Base-by-base conservation (phyloP, 768 basidiomycete species). In the Dioszegia hungarica region DNA sequence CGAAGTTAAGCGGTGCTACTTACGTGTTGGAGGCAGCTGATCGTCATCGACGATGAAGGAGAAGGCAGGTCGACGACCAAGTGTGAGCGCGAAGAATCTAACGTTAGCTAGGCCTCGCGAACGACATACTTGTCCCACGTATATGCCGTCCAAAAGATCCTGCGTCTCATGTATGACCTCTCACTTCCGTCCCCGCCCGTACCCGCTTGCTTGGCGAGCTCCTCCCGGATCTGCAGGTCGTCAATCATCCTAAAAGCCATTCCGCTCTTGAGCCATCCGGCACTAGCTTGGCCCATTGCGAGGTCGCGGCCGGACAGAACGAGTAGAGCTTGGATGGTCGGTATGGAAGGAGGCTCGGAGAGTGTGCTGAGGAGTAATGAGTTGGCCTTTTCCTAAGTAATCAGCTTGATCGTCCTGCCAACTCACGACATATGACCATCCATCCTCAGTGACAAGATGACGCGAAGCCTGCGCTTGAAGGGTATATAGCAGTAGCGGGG, bases 211-310 rank as follows among this genome's bases (percentile, higher is more conserved):
- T 29, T 44, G 9, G 17, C 53, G 15, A 43, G 8, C 15, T 45
- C 40, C 20, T 20, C 33, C n/a, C 39, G 25, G 28, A 54, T 31
- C 15, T 40, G 43, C 55, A 56, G 9, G 22, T 49, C 55, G 11
- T 37, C 28, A 3, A 56, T 29, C 55, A 56, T 56, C 25, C 55
- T 25, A 20, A 56, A 48, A 9, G 55, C 55, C 55, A 56, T 56
- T 20, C 55, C 55, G 25, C 55, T 48, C 17, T 47, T 38, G 5
- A 48, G 31, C 55, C 55, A 56, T 12, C 55, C 46, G 9, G 33
- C 36, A 20, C 45, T 48, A 4, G 27, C 37, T 14, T 47, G 22
- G 4, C 55, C 55, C 37, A 37, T 10, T 6, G 55, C 44, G 11
- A 48, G 44, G 12, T 56, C 55, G 5, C 34, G 19, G 2, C 45